Evolutionary conservation across 163 green algal species (phyloP).

Genomic region (Volvox carteri): DNA sequence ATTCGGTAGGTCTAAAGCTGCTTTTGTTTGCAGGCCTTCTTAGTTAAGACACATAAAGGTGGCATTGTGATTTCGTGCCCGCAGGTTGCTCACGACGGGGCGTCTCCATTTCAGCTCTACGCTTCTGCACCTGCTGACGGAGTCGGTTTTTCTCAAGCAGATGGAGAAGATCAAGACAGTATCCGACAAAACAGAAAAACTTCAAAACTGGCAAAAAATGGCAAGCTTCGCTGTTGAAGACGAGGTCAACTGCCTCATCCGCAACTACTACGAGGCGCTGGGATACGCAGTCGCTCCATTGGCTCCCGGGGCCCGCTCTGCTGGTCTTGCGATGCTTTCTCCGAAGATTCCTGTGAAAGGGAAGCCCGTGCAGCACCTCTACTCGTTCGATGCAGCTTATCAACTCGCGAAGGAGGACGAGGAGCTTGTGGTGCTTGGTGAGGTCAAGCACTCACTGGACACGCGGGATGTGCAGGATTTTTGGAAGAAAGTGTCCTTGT

Average conservation of each 20-base stretch:
- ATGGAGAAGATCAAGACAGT: slow-evolving; percentile 9
- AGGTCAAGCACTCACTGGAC: slow-evolving; percentile 8
- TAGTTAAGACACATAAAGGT: neutral
- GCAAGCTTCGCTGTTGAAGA: slow-evolving; percentile 15
- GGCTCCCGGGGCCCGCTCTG: slow-evolving; percentile 1
- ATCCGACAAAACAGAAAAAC: neutral
- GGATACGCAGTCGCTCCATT: slow-evolving; percentile 4
- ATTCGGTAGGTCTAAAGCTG: neutral
- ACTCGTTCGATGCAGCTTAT: slow-evolving; percentile 18
- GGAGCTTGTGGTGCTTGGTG: slow-evolving; percentile 20
- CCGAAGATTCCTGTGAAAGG: neutral
- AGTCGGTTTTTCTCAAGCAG: slow-evolving; percentile 10
- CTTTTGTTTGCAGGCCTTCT: neutral
- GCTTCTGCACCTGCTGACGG: slow-evolving; percentile 5
- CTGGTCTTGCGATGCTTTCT: slow-evolving; percentile 27
- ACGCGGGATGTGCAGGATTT: neutral
- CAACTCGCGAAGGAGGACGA: neutral
- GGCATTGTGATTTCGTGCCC: neutral
- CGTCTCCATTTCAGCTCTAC: slow-evolving; percentile 13
- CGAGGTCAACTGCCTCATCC: neutral
- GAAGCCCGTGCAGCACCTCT: neutral
- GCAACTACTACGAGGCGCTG: neutral
- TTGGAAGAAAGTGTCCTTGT: slow-evolving; percentile 2
- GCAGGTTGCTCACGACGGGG: slow-evolving; percentile 5
- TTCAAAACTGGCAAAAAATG: slow-evolving; percentile 20